These are phyloP conservation scores for Clarkia xantiana DNA, from an alignment of 345 rosid species.

Conservation along the genomic window DNA sequence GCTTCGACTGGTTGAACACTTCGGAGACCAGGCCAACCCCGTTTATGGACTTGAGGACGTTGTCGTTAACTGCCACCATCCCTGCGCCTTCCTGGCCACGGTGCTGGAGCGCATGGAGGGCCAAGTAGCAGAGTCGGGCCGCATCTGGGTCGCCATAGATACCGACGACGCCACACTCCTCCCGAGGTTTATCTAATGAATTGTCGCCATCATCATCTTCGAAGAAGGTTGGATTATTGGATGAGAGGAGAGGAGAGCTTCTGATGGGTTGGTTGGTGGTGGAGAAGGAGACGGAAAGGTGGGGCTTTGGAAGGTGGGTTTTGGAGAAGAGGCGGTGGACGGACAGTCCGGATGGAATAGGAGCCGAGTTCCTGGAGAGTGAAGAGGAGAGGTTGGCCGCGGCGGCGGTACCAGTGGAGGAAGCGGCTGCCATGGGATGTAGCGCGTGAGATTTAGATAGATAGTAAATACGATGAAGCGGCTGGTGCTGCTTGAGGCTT, in stretches of 20 bases:
- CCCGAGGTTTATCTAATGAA: constrained; percentile 70
- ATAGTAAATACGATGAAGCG: too few species aligned
- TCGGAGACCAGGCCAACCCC: constrained; percentile 95
- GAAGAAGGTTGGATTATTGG: constrained; percentile 30
- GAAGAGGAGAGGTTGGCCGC: constrained; percentile 9
- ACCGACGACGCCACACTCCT: constrained; percentile 98
- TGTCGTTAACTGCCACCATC: constrained; percentile 61
- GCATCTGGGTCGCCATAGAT: constrained; percentile 89
- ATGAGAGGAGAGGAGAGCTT: constrained; percentile 15
- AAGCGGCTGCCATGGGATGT: constrained; percentile 7
- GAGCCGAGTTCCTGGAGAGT: constrained; percentile 12
- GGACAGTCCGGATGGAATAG: constrained; percentile 4
- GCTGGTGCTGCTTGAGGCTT: too few species aligned
- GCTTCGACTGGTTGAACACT: constrained; percentile 75
- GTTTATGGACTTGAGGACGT: constrained; percentile 68
- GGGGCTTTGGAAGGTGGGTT: constrained; percentile 23
- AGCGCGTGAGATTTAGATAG: too few species aligned
- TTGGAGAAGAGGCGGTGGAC: constrained; percentile 22
- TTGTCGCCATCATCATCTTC: constrained; percentile 8
- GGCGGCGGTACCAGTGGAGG: neutral
- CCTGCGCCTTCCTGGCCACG: constrained; percentile 99
- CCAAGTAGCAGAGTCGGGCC: constrained; percentile 78
- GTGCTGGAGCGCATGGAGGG: constrained; percentile 90
- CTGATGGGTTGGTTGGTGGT: constrained; percentile 12
- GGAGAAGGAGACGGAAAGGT: constrained; percentile 18